These are phyloP conservation scores for Tricholomella constricta DNA, from an alignment of 768 basidiomycete species.

Conservation along the genomic window DNA sequence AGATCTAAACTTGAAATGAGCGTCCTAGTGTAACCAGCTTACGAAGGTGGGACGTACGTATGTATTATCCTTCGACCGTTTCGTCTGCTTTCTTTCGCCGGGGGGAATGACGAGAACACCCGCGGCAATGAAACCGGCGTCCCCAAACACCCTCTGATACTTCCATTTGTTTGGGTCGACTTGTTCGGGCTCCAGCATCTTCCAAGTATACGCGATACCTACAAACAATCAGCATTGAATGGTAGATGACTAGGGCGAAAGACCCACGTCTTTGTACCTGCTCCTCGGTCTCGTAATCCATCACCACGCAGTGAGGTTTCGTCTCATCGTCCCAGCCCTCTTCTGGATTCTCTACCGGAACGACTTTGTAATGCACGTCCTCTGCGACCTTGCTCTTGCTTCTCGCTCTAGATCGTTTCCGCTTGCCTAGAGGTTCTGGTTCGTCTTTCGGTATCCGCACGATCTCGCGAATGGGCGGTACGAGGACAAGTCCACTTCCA, in stretches of 20 bases:
- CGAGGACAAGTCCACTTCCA: constrained; percentile 45
- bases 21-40: not conserved
- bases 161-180: constrained; percentile 46
- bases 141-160: constrained; percentile 92
- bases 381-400: constrained; percentile 63
- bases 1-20: constrained; percentile 33
- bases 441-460: constrained; percentile 46
- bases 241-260: not conserved
- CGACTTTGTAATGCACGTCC: constrained; percentile 31
- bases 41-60: constrained; percentile 29
- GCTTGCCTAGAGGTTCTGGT: constrained; percentile 35
- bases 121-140: constrained; percentile 89
- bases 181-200: constrained; percentile 1
- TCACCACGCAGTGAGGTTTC: constrained; percentile 59
- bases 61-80: constrained; percentile 91
- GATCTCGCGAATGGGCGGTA: constrained; percentile 69
- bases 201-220: constrained; percentile 40
- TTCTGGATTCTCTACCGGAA: constrained; percentile 49
- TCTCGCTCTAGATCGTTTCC: constrained; percentile 45
- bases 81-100: constrained; percentile 76
- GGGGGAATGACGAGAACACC: constrained; percentile 87
- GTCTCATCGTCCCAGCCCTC: constrained; percentile 91
- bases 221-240: constrained; percentile 27
- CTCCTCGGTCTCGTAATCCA: constrained; percentile 61
- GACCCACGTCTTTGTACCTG: constrained; percentile 74